Percentiles rank a stretch among this genome's conserved stretches.
phyloP scores from a whole-genome alignment of 2,329 filamentous ascomycete species.

The Xylaria sp. region DNA sequence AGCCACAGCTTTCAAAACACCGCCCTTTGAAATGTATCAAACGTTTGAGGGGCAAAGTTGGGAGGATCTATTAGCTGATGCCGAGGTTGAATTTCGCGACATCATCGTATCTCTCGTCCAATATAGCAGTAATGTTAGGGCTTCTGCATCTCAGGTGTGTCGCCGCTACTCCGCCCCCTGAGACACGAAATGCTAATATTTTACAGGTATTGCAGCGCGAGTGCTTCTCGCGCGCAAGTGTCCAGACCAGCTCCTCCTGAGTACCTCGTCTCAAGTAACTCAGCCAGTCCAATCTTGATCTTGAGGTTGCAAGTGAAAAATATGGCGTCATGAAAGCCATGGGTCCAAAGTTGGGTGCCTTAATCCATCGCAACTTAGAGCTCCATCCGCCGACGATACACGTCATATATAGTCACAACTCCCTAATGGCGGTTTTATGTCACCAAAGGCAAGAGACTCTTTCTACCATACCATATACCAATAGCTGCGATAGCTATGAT shows the following conservation, averaged over 20 bases:
- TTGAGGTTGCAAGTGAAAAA: not conserved
- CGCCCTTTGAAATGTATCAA: conserved; percentile 92
- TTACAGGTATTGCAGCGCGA: conserved; percentile 28
- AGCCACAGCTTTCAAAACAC: conserved; percentile 71
- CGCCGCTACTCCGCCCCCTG: not conserved
- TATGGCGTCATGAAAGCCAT: too few species aligned
- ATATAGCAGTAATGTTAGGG: conserved; percentile 75
- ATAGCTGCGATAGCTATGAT: conserved; percentile 39
- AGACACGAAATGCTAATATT: conserved; percentile 4
- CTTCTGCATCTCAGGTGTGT: conserved; percentile 71
- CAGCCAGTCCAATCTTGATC: not conserved
- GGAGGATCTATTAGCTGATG: conserved; percentile 74
- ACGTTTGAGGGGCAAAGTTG: conserved; percentile 75
- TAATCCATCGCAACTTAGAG: not conserved
- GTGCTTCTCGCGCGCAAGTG: conserved; percentile 13
- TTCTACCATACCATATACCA: conserved; percentile 41
- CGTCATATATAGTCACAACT: not conserved
- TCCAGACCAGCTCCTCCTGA: not conserved
- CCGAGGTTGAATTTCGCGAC: conserved; percentile 68
- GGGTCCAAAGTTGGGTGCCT: too few species aligned
- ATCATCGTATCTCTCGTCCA: conserved; percentile 75
- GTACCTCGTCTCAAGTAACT: not conserved
- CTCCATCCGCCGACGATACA: not conserved
- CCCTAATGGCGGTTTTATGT: not conserved
- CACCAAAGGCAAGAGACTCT: conserved; percentile 30